These are phyloP conservation scores for Fusarium austroafricanum DNA, from an alignment of 2,329 filamentous ascomycete species.

Conservation along the genomic window DNA sequence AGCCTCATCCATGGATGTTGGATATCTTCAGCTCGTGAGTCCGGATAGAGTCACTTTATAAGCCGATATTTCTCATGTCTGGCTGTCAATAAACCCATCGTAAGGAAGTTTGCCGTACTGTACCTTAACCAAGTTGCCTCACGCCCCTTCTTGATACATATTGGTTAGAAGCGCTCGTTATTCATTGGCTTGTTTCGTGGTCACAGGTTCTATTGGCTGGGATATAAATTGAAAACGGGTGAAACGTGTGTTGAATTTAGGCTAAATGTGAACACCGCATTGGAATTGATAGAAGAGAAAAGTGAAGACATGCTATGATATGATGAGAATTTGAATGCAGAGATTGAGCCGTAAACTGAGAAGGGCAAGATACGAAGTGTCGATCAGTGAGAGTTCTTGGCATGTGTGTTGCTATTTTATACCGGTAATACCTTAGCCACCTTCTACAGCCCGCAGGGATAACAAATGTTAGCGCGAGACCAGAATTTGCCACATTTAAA, in stretches of 20 bases:
- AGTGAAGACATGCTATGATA: background rate
- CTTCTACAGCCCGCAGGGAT: no score
- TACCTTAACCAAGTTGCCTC: background rate
- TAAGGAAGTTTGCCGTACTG: background rate
- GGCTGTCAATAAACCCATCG: background rate
- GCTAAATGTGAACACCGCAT: conserved; percentile 31
- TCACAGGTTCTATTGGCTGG: conserved; percentile 33
- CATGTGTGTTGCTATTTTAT: background rate
- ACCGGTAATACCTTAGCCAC: background rate
- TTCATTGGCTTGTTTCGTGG: conserved; percentile 37
- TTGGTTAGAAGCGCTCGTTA: conserved; percentile 41
- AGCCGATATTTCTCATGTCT: background rate
- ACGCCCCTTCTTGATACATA: background rate
- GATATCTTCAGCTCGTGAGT: background rate
- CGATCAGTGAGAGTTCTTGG: conserved; percentile 6
- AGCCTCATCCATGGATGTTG: conserved; percentile 3
- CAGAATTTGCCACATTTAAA: no score
- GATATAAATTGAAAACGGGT: conserved; percentile 22
- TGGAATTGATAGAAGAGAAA: conserved; percentile 8
- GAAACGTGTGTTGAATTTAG: conserved; percentile 31
- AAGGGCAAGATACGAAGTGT: background rate
- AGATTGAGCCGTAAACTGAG: background rate
- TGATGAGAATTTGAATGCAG: background rate
- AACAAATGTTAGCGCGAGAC: no score
- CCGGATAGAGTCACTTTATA: background rate